These are phyloP conservation scores for Cinchona pubescens DNA, from an alignment of 257 asterid species.

Conservation along the genomic window DNA sequence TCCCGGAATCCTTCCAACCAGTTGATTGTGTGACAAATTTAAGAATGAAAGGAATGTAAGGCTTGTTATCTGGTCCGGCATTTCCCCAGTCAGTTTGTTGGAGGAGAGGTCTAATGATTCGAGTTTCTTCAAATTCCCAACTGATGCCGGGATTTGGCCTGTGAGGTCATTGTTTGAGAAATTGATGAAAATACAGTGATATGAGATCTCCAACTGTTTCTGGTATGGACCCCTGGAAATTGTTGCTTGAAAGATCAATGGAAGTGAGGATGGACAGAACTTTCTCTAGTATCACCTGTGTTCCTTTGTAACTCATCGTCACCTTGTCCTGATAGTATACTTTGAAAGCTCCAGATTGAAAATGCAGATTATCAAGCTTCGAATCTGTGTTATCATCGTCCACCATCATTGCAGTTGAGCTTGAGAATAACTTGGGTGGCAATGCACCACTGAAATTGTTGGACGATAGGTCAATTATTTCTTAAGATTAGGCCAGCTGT, in stretches of 20 bases:
- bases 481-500: conserved; percentile 61
- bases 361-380: conserved; percentile 26
- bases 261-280: conserved; percentile 32
- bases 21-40: conserved; percentile 36
- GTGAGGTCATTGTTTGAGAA: conserved; percentile 38
- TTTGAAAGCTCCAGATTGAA: not conserved
- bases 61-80: conserved; percentile 28
- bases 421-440: conserved; percentile 26
- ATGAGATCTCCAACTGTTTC: conserved; percentile 35
- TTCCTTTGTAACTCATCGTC: conserved; percentile 32
- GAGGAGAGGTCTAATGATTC: conserved; percentile 43
- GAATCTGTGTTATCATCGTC: conserved; percentile 15
- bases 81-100: conserved; percentile 31
- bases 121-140: conserved; percentile 30
- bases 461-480: conserved; percentile 53
- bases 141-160: conserved; percentile 28
- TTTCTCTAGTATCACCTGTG: conserved; percentile 13
- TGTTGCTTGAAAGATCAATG: conserved; percentile 50
- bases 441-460: conserved; percentile 51
- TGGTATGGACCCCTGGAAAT: conserved; percentile 44
- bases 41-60: conserved; percentile 38
- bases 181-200: conserved; percentile 36
- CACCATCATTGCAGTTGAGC: conserved; percentile 43
- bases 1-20: conserved; percentile 35
- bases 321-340: conserved; percentile 29